These are phyloP conservation scores for Haplosporangium sp. DNA, from an alignment of 371 early-diverging fungal genomes.

Conservation along the genomic window DNA sequence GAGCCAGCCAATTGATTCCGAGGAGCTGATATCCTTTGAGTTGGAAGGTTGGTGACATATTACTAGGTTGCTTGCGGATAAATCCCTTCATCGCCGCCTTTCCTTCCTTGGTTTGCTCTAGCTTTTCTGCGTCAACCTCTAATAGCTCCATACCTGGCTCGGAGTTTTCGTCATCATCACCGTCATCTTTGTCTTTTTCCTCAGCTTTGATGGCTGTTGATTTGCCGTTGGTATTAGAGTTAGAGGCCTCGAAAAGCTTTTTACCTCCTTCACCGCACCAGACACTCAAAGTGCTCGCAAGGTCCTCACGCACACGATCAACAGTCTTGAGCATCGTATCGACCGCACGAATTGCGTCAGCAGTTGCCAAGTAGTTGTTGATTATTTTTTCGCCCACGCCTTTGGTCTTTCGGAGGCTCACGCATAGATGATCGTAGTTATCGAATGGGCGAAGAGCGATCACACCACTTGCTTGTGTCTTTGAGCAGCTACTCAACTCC, in stretches of 20 bases:
- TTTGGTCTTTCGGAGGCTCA: conserved; percentile 63
- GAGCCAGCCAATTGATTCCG: conserved; percentile 93
- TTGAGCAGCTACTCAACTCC: conserved; percentile 73
- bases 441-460: conserved; percentile 72
- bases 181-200: not conserved
- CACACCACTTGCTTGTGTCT: conserved; percentile 69
- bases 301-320: conserved; percentile 65
- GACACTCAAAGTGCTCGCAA: conserved; percentile 61
- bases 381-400: conserved; percentile 72
- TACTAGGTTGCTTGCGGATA: conserved; percentile 66
- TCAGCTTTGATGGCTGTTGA: not conserved
- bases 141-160: conserved; percentile 35
- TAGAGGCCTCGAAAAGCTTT: conserved; percentile 34
- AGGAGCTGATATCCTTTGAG: conserved; percentile 94
- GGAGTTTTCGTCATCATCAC: conserved; percentile 15
- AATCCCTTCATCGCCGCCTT: conserved; percentile 61
- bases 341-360: conserved; percentile 79
- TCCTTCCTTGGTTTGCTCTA: conserved; percentile 36
- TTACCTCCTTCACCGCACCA: conserved; percentile 61
- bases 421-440: conserved; percentile 65
- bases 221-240: conserved; percentile 6
- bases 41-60: conserved; percentile 63
- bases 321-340: conserved; percentile 78
- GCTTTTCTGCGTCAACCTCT: conserved; percentile 37
- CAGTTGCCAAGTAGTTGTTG: conserved; percentile 70